Evolutionary conservation across 2,329 filamentous ascomycete species (phyloP), one percentile per base, ranked within the genome.

Genomic region (Paracorniculantispora psalliotae): DNA sequence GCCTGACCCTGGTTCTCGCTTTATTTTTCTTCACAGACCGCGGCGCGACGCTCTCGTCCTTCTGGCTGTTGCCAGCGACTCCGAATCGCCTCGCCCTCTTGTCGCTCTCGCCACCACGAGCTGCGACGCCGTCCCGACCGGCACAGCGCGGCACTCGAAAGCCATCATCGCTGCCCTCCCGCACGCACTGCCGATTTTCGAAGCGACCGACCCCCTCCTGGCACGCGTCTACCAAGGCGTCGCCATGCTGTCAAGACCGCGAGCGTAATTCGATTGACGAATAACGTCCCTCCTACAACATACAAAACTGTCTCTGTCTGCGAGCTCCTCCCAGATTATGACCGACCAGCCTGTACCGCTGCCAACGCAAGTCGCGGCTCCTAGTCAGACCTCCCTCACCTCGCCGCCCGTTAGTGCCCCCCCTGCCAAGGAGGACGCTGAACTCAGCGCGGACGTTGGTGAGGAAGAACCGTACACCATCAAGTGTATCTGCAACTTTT

Each of bases 401-500:
- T 65, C 66, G 63, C n/a, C n/a, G n/a, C 67, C 65, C 17, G 60
- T 57, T 46, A 67, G 62, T 61, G 63, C 67, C 60, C 69, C 68
- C 57, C 67, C 71, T 61, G 65, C 71, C 66, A 72, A 71, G 59
- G 73, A 77, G 64, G 75, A 79, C 71, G 70, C 70, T 61, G 66
- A 72, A 60, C 74, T 73, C 59, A 79, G 79, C 73, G 73, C 74
- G 65, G 81, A 87, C 74, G 72, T 75, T 59, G 75, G 72, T 61
- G 85, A 87, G 68, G 89, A 92, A 75, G 89, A 93, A 74, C 89
- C 89, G 19, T 96, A 96, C 74, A 96, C 91, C 61, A 97, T 97
- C 79, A 96, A 96, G 81, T 99, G 94, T 83, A 96, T 97, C 67
- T 99, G 94, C 77, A 87, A 87, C 72, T 97, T 89, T 75, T 79